Percentiles rank a stretch among this genome's conserved stretches.
Evolutionary conservation across 805 yeast species (phyloP).

Genomic region (Candida schatavii): DNA sequence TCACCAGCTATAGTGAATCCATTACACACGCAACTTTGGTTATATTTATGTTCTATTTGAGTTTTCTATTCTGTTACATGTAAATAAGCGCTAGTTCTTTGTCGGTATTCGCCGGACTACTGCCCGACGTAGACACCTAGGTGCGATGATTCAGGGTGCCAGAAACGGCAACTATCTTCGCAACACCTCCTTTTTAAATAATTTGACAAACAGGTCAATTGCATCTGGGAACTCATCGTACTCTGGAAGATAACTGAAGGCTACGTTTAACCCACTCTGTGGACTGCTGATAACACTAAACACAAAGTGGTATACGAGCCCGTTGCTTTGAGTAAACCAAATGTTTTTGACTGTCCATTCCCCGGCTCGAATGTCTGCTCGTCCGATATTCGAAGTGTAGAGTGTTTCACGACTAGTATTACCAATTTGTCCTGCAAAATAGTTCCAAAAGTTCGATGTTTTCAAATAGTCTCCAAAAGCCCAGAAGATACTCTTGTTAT

Average conservation of each 20-base stretch:
- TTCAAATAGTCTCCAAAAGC: constrained; percentile 7
- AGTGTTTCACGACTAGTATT: constrained; percentile 11
- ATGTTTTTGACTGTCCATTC: constrained; percentile 11
- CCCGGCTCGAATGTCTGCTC: constrained; percentile 7
- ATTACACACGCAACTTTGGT: no score
- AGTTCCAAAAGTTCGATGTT: constrained; percentile 10
- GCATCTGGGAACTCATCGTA: constrained; percentile 7
- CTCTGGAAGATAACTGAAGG: constrained; percentile 9
- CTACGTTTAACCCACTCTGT: constrained; percentile 16
- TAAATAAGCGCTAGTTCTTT: no score
- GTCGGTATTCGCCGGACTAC: no score
- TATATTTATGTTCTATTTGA: no score
- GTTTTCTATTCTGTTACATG: no score
- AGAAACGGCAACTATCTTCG: no score
- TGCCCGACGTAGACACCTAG: no score
- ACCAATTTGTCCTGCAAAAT: constrained; percentile 10
- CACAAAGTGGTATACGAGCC: constrained; percentile 12
- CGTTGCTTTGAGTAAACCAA: constrained; percentile 18
- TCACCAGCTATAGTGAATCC: no score
- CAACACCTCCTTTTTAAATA: not conserved
- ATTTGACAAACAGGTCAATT: constrained; percentile 1
- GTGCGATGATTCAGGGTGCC: no score
- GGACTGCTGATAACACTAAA: constrained; percentile 13
- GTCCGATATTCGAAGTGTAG: constrained; percentile 21
- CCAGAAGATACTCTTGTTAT: not conserved